Evolutionary conservation across 2,329 filamentous ascomycete genomes (phyloP), one percentile per base, ranked within the genome.

Genomic region (Knufia petricola): DNA sequence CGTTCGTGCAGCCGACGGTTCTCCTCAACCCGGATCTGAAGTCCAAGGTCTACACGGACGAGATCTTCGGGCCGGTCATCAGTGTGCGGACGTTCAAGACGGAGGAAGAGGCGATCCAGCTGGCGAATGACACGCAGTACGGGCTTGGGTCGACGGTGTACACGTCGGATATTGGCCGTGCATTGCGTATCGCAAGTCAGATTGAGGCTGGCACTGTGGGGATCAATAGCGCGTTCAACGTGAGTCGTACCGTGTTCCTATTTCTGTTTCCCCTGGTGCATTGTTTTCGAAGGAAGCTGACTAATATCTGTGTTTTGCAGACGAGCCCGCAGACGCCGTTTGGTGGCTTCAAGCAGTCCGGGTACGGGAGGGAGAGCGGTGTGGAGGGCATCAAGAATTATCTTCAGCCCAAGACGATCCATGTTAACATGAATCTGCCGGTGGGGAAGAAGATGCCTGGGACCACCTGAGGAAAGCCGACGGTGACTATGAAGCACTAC

Each of bases 141-240:
- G 76, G 76, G 12, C 65, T 79, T 1, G 74, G 73, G 21, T 68
- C 50, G 49, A 40, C 75, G 0, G 69, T 84, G 1, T 82, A 81
- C 60, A 83, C 77, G 0, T 69, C 76, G 56, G 76, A 85, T 60
- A 77, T 85, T 57, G 76, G 76, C 58, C 76, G 75, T 55, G 82
- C 79, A 2, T 74, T 78, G 59, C 69, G 75, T 1, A 64, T 78
- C 2, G 68, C 72, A 1, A 66, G 70, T 2, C 68, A 71, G 40
- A 69, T 86, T 39, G 79, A 85, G 62, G 75, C 78, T 10, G 82
- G 82, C 24, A 84, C 83, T 74, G 81, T 85, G 2, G 83, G 81
- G 69, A 76, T 85, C 60, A 85, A 85, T 58, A 74, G 70, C 74
- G 73, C 63, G 75, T 71, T 49, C 66, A 70, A 55, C 63, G 26